A percentile compares a stretch with the other conserved stretches of the same genome.
These are phyloP conservation scores for Cystobasidium slooffiae DNA, from an alignment of 1,284 basidiomycete genomes.

Conservation along the genomic window DNA sequence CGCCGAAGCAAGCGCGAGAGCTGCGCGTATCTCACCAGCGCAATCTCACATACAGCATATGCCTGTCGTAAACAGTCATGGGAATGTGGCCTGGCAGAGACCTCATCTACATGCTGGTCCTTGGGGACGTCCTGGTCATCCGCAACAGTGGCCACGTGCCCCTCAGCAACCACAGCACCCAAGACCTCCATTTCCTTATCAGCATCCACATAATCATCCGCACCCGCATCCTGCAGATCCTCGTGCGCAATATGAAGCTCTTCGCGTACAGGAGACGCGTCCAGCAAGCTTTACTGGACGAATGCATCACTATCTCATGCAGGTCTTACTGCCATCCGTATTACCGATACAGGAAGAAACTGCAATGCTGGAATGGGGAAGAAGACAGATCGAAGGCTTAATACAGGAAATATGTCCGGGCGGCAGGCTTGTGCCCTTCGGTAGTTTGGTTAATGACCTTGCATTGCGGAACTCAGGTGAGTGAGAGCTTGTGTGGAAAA, in stretches of 20 bases:
- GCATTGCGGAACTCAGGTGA: conserved; percentile 17
- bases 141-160: no score
- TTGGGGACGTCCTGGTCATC: no score
- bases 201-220: no score
- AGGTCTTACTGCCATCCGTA: not conserved
- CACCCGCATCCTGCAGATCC: no score
- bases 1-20: not conserved
- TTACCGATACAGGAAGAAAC: not conserved
- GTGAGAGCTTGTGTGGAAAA: not conserved
- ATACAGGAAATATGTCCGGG: conserved; percentile 5
- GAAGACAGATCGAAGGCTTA: not conserved
- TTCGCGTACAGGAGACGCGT: not conserved
- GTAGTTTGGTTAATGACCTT: conserved; percentile 15
- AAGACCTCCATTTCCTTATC: no score
- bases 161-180: no score
- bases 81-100: no score
- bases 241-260: not conserved
- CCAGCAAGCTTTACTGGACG: not conserved
- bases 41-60: not conserved
- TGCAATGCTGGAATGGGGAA: conserved; percentile 1
- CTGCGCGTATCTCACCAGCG: not conserved
- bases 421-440: conserved; percentile 5
- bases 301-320: conserved; percentile 5
- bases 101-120: no score
- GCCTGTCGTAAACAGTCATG: no score